These are phyloP conservation scores for Sclerotinia spermophila DNA, from an alignment of 2,329 filamentous ascomycete species.

Conservation along the genomic window DNA sequence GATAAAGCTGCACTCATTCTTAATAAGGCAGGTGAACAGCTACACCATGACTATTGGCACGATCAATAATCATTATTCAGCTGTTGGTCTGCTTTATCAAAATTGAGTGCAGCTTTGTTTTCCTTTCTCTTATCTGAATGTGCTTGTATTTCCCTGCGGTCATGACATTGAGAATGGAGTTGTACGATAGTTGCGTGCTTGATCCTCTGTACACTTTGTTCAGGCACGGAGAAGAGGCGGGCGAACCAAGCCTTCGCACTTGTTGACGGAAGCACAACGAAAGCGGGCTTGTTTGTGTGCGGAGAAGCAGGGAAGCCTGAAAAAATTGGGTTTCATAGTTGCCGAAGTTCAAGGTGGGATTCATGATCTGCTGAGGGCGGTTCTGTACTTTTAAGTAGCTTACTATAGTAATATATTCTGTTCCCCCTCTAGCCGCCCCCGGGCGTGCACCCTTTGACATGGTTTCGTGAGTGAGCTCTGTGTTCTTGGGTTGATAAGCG, in stretches of 20 bases:
- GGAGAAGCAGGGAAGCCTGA: not conserved
- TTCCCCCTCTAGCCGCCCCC: not conserved
- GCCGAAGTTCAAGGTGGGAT: not conserved
- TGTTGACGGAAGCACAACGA: not conserved
- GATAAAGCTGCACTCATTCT: not conserved
- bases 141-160: not conserved
- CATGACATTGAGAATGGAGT: not conserved
- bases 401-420: not conserved
- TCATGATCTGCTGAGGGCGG: not conserved
- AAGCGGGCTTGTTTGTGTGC: not conserved
- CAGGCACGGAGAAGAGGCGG: not conserved
- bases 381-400: not conserved
- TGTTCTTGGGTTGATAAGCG: not conserved
- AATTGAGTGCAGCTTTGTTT: accelerated
- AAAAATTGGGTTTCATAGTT: not conserved
- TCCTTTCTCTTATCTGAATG: not conserved
- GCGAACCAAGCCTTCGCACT: accelerated
- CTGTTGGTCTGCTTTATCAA: not conserved
- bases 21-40: not conserved
- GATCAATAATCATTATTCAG: not conserved
- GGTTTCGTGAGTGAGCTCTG: not conserved
- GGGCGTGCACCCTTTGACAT: not conserved
- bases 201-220: not conserved
- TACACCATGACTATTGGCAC: too few species aligned
- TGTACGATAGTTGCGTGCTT: not conserved